Evolutionary conservation across 108 stramenopile genomes (phyloP).

Genomic region (Stephanodiscus minutulus): DNA sequence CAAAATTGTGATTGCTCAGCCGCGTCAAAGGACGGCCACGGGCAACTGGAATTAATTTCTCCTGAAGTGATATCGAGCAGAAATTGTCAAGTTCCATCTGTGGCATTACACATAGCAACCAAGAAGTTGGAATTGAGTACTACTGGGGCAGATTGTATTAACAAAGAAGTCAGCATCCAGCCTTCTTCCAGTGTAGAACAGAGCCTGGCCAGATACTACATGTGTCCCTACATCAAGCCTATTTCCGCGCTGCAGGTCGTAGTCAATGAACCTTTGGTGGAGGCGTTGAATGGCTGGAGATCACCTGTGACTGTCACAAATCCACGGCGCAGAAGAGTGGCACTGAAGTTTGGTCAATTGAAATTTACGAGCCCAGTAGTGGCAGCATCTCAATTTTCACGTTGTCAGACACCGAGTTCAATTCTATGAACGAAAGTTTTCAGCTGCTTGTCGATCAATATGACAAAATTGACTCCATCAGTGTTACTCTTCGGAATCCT

Average conservation of each 20-base stretch:
- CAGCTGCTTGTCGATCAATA: background rate
- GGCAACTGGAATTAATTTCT: no score
- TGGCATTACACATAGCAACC: slow-evolving; percentile 13
- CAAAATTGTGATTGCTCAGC: slow-evolving; percentile 8
- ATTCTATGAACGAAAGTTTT: background rate
- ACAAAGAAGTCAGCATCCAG: background rate
- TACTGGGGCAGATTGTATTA: background rate
- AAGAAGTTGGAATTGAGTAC: slow-evolving; percentile 3
- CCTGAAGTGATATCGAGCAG: background rate
- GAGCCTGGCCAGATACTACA: background rate
- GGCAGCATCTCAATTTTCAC: slow-evolving; percentile 7
- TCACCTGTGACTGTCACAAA: slow-evolving; percentile 11
- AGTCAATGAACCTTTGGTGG: slow-evolving; percentile 17
- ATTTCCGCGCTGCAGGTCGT: slow-evolving; percentile 4
- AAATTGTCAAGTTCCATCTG: slow-evolving; percentile 32
- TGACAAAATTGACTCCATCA: slow-evolving; percentile 25
- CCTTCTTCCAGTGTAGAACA: background rate
- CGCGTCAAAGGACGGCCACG: background rate
- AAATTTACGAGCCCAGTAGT: slow-evolving; percentile 34
- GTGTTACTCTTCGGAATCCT: slow-evolving; percentile 13
- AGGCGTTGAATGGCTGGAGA: background rate
- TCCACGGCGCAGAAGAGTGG: slow-evolving; percentile 1
- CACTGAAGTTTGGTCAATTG: slow-evolving; percentile 15
- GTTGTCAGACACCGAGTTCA: slow-evolving; percentile 21
- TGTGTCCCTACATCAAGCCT: slow-evolving; percentile 29